Evolutionary conservation across 805 yeast genomes (phyloP).

Genomic region (Suhomyces sp.): DNA sequence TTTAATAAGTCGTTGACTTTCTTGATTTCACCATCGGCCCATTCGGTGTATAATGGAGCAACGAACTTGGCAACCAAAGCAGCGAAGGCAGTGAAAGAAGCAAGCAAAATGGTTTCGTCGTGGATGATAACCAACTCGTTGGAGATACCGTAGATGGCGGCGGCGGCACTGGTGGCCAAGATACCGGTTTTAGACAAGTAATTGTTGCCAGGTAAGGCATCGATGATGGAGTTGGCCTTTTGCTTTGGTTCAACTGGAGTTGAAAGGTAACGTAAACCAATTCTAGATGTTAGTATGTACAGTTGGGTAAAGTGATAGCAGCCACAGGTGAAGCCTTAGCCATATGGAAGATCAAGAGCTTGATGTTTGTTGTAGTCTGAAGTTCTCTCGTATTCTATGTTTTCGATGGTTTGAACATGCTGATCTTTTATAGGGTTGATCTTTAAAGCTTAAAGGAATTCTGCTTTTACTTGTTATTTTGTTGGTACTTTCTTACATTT

Average conservation of each 20-base stretch:
- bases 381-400: neutral
- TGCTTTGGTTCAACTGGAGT: slow-evolving; percentile 78
- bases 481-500: neutral
- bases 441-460: neutral
- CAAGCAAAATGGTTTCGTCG: slow-evolving; percentile 86
- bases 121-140: slow-evolving; percentile 90
- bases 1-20: slow-evolving; percentile 79
- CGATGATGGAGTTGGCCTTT: slow-evolving; percentile 85
- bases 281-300: slow-evolving; percentile 35
- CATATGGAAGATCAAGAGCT: too few relatives aligned
- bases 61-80: slow-evolving; percentile 77
- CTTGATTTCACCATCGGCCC: slow-evolving; percentile 85
- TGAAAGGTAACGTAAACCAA: slow-evolving; percentile 65
- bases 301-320: neutral
- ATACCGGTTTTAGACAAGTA: slow-evolving; percentile 89
- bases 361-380: too few relatives aligned
- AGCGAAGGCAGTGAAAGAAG: slow-evolving; percentile 74
- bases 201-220: slow-evolving; percentile 90
- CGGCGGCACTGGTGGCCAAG: slow-evolving; percentile 93
- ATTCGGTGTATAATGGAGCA: slow-evolving; percentile 92
- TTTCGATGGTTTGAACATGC: too few relatives aligned
- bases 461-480: neutral
- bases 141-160: slow-evolving; percentile 89
- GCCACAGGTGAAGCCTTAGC: neutral
- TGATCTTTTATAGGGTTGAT: neutral